These are phyloP conservation scores for Fusarium sp. DNA, from an alignment of 2,329 filamentous ascomycete genomes.

Conservation along the genomic window DNA sequence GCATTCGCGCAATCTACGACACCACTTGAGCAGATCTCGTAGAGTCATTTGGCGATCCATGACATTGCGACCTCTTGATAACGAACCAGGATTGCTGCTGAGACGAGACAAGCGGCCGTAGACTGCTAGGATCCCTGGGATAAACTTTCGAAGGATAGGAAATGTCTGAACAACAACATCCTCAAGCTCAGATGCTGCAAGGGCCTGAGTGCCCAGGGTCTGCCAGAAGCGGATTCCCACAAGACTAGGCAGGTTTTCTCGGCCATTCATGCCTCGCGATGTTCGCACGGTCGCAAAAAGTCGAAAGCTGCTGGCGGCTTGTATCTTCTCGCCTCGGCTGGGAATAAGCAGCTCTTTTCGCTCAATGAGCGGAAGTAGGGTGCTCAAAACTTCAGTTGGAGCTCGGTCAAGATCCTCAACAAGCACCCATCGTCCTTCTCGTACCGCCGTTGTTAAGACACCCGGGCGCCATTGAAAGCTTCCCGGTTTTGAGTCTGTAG, in stretches of 20 bases:
- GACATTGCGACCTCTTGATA: constrained; percentile 59
- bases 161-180: constrained; percentile 81
- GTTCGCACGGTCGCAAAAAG: constrained; percentile 94
- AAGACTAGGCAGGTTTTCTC: constrained; percentile 79
- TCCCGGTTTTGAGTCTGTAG: constrained; percentile 87
- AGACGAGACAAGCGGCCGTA: constrained; percentile 68
- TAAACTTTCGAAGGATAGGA: constrained; percentile 77
- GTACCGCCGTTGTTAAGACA: constrained; percentile 93
- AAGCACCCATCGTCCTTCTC: constrained; percentile 95
- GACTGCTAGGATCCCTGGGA: constrained; percentile 72
- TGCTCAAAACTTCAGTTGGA: constrained; percentile 94
- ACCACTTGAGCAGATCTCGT: constrained; percentile 93
- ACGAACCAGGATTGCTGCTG: constrained; percentile 61
- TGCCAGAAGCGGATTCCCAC: constrained; percentile 92
- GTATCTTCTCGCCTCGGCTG: constrained; percentile 87
- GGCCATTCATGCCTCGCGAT: constrained; percentile 76
- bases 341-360: constrained; percentile 92
- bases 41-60: constrained; percentile 73
- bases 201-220: constrained; percentile 77
- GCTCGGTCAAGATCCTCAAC: constrained; percentile 98
- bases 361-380: constrained; percentile 92
- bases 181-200: constrained; percentile 79
- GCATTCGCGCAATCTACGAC: constrained; percentile 79
- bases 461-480: constrained; percentile 94
- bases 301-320: constrained; percentile 87